Evolutionary conservation across 805 yeast species (phyloP).

Genomic region (Monosporozyma unispora): DNA sequence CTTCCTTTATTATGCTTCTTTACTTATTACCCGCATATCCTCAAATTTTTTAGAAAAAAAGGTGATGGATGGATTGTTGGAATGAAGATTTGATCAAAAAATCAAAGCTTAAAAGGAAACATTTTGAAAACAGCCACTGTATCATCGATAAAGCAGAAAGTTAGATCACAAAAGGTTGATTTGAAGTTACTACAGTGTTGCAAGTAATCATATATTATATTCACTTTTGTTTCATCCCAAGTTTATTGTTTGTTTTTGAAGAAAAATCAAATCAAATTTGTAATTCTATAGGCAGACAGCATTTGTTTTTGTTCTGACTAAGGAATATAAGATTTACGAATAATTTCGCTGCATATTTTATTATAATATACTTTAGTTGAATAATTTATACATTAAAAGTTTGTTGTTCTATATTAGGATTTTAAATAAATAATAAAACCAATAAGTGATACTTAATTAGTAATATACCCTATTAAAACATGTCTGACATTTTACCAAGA

Average conservation of each 20-base stretch:
- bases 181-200: not conserved
- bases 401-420: not conserved
- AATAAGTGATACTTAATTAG: not conserved
- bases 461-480: constrained; percentile 3
- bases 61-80: not conserved
- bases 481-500: constrained; percentile 37
- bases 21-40: not conserved
- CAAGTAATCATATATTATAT: not conserved
- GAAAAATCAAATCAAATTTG: not conserved
- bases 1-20: not conserved
- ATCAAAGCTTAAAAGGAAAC: not conserved
- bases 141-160: not conserved
- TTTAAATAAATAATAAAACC: not conserved
- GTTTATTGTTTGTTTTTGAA: not conserved
- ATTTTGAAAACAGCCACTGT: not conserved
- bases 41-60: constrained; percentile 1
- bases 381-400: not conserved
- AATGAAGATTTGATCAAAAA: constrained; percentile 1
- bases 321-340: not conserved
- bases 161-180: not conserved
- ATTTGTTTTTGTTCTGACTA: not conserved
- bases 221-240: not conserved
- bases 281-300: not conserved
- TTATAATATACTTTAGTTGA: not conserved
- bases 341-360: not conserved